Base-by-base conservation (phyloP, 139 green algal genomes). In the Picochlorum sp. region DNA sequence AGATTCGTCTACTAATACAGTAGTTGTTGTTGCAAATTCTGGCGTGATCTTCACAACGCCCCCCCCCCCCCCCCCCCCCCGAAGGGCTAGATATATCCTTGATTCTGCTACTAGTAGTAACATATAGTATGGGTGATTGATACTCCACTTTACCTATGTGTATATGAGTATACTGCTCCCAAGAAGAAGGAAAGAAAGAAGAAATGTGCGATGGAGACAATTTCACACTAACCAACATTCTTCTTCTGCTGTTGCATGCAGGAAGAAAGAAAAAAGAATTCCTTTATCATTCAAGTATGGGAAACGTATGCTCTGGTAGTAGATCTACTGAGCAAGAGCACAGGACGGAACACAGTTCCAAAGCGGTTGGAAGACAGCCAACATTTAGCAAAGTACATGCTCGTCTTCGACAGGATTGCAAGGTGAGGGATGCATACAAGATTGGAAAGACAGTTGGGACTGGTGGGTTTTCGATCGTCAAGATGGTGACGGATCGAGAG, bases 381-480 rank as follows among this genome's bases (percentile, higher is more conserved):
- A 54, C 47, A 0, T 54, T 54, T 21, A 54, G 47, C n/a, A 54
- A 54, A 13, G 47, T 54, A 21, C 47, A 54, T 20, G 47, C 47
- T 13, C 47, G 47, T 8, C 47, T 54, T 20, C 8, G 44, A 74
- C 37, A 45, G 13, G 62, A 66, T 38, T 59, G 57, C 41, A 68
- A 23, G 28, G 65, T 93, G 2, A 73, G 80, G 0, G 87, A 93
- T 23, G 65, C 83, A 0, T 95, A 93, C 74, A 85, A 85, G 49
- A 41, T 95, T 14, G 86, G 87, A 37, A 76, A 78, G 47, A 93
- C 84, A 2, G 57, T 95, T 4, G 87, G 87, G 37, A 90, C 77
- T 6, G 87, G 87, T 70, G 87, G 85, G 86, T 96, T 95, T 60
- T 83, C 86, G 0, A 76, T 91, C 6, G 89, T 96, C 15, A 92